Evolutionary conservation across 2,329 filamentous ascomycete species (phyloP), one percentile per base, ranked within the genome.

Genomic region (Colletotrichum sp.): DNA sequence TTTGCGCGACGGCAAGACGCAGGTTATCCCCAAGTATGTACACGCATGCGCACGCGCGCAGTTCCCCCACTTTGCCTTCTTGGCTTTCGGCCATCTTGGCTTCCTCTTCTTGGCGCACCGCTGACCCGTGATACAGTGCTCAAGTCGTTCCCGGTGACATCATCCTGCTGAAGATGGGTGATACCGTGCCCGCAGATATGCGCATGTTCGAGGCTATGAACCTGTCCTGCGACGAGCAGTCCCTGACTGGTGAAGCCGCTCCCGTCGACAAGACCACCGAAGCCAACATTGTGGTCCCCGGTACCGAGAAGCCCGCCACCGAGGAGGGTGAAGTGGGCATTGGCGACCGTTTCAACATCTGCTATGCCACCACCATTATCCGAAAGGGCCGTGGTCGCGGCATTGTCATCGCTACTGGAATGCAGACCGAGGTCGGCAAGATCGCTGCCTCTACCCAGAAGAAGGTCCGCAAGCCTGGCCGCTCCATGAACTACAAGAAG

Each of bases 151-250:
- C 92, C n/a, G 95, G 94, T 57, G 94, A 96, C 77, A 88, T 95
- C 72, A 87, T 93, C 75, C 85, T 90, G 48, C 87, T 93, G 80
- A 93, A 91, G 85, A 94, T 92, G 84, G 94, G 94, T 75, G 94
- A 95, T 83, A 94, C 93, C 6, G 90, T 95, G 55, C 94, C 94
- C 12, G 94, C 94, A 48, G 94, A 96, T 81, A 83, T 95, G 55
- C 92, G 93, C 71, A 84, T 93, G 24, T 89, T 94, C 78, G 93
- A 95, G 80, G 91, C 90, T 75, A 94, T 96, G 90, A 96, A 97
- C 82, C 89, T 96, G 61, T 92, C 92, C 77, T 95, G 94, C 81
- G 95, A 98, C 79, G 94, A 96, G 83, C 93, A 93, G 61, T 92
- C 94, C 66, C 89, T 96, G 60, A 96, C 94, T 8, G 94, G 94